Evolutionary conservation across 139 green algal genomes (phyloP).

Genomic region (Pseudopediastrum boryanum): DNA sequence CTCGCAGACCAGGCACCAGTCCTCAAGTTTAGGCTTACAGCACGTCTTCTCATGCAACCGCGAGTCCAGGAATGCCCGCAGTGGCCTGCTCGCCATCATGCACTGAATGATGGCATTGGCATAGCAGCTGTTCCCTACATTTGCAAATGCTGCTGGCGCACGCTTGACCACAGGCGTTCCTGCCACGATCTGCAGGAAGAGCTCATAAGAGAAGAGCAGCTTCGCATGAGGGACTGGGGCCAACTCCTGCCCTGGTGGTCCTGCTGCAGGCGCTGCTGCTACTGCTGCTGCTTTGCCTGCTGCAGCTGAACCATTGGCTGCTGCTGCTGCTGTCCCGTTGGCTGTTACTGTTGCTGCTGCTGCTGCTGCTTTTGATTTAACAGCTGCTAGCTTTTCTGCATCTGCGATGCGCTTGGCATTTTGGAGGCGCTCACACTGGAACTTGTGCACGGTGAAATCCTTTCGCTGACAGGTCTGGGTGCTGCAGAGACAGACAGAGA

Average conservation of each 20-base stretch:
- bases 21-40: conserved; percentile 8
- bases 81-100: conserved; percentile 60
- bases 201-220: conserved; percentile 31
- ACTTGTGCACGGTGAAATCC: conserved; percentile 40
- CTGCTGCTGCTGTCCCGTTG: not conserved
- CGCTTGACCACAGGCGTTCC: not conserved
- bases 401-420: not conserved
- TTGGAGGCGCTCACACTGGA: conserved; percentile 31
- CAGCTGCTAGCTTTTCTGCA: not conserved
- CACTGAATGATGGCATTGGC: conserved; percentile 57
- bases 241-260: conserved; percentile 32
- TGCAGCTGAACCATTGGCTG: not conserved
- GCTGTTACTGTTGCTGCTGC: no score
- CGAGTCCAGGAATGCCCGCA: conserved; percentile 46
- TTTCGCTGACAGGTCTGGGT: conserved; percentile 21
- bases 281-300: not conserved
- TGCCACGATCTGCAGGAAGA: conserved; percentile 27
- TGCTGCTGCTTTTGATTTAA: not conserved
- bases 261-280: not conserved
- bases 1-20: conserved; percentile 48
- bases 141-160: conserved; percentile 1
- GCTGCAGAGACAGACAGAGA: conserved; percentile 1
- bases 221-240: conserved; percentile 25
- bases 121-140: conserved; percentile 39
- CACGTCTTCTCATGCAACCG: conserved; percentile 38